These are phyloP conservation scores for Cladosporium sp. DNA, from an alignment of 2,329 filamentous ascomycete genomes.

Conservation along the genomic window DNA sequence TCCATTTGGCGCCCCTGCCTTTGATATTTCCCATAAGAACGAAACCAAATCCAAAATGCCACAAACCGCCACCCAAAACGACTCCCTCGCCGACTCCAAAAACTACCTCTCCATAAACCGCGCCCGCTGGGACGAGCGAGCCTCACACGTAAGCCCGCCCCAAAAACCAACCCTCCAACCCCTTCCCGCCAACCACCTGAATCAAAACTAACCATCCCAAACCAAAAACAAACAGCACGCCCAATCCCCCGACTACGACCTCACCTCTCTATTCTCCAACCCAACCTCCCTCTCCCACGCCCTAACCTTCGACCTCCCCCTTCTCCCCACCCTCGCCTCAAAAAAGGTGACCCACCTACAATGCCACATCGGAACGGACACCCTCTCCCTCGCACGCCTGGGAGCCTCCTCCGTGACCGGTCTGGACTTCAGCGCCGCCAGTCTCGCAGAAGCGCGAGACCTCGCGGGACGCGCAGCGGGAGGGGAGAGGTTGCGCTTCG, in stretches of 20 bases:
- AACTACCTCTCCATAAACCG: slow-evolving; percentile 17
- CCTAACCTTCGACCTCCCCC: slow-evolving; percentile 19
- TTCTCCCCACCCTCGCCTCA: slow-evolving; percentile 12
- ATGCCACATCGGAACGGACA: slow-evolving; percentile 24
- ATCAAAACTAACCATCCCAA: background rate
- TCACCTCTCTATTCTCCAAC: slow-evolving; percentile 10
- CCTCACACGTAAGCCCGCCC: slow-evolving; percentile 3
- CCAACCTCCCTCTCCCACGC: slow-evolving; percentile 16
- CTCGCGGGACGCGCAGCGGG: slow-evolving; percentile 14
- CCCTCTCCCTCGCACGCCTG: slow-evolving; percentile 20
- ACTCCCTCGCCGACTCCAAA: too few species aligned
- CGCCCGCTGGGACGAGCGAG: slow-evolving; percentile 22
- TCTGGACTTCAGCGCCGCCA: slow-evolving; percentile 19
- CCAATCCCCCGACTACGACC: slow-evolving; percentile 15
- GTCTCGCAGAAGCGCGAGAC: slow-evolving; percentile 14
- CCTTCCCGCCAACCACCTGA: too few species aligned
- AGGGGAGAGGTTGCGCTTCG: slow-evolving; percentile 16
- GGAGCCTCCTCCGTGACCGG: slow-evolving; percentile 18
- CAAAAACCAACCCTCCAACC: background rate
- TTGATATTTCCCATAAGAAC: too few species aligned
- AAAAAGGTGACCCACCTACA: slow-evolving; percentile 20
- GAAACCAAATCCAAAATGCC: too few species aligned
- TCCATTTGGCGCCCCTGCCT: too few species aligned
- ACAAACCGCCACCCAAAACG: background rate
- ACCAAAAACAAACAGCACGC: slow-evolving; percentile 22